Base-by-base conservation (phyloP, 371 early-diverging fungal genomes). In the Capillidium heterosporum region DNA sequence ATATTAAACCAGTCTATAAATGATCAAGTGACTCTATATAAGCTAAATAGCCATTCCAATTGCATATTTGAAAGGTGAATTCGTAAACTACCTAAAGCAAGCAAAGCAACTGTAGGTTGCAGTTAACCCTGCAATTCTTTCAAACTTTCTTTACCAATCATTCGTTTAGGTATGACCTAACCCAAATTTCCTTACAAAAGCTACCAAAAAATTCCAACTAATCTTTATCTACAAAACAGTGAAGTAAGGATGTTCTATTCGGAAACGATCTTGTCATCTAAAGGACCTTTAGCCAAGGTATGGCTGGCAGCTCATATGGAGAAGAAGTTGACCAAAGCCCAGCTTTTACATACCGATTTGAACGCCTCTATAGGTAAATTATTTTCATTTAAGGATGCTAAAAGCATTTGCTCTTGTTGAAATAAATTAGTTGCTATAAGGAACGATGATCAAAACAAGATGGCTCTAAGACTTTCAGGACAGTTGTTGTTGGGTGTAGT, bases 221-320 rank as follows among this genome's bases (percentile, higher is more conserved):
- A 35, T 4, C 13, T 13, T 7, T 35, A 35, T 7, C 13, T 35
- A 7, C 13, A 35, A 35, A 35, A 35, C 13, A 7, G 4, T 7
- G 13, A 35, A 35, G 35, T 35, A 7, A 35, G 13, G 58, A 85
- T 85, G 87, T 83, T 85, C 65, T 87, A 77, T 71, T 73, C 82
- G 32, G 87, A 88, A 57, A 72, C 74, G 17, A 77, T 87, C 48
- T 74, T 89, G 44, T 71, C 79, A 55, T 87, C 83, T 60, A 87
- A 87, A 72, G 95, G 95, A 13, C 84, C 92, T 44, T 76, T 98
- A 57, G 88, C 93, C 60, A 88, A 87, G 65, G 90, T 95, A 46
- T 98, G 99, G 99, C 79, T 98, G 26, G 99, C 99, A 19, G 90
- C 95, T 32, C 93, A 95, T 64, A 87, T 86, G 84, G 99, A 98